Percentiles rank a stretch among this genome's conserved stretches.
Evolutionary conservation across 2,329 filamentous ascomycete genomes (phyloP).

Genomic region (Pyrenochaeta sp.): DNA sequence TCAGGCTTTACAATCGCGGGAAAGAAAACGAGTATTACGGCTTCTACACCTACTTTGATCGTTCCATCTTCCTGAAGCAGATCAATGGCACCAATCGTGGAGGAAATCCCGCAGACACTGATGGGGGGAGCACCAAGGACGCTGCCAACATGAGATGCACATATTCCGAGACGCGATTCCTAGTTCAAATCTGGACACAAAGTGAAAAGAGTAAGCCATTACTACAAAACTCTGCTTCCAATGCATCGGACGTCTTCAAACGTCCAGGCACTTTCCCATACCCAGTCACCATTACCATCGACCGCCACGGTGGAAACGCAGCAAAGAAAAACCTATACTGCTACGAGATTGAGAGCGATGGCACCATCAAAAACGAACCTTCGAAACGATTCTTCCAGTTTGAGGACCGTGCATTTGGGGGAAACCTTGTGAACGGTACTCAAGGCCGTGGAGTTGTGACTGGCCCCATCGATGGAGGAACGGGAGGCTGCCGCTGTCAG

Average conservation of each 20-base stretch:
- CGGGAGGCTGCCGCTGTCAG: slow-evolving; percentile 66
- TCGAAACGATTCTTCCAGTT: slow-evolving; percentile 57
- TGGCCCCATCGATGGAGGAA: slow-evolving; percentile 66
- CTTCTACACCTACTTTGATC: slow-evolving; percentile 92
- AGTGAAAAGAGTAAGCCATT: slow-evolving; percentile 51
- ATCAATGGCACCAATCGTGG: slow-evolving; percentile 57
- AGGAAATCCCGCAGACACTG: slow-evolving; percentile 54
- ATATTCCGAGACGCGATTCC: slow-evolving; percentile 68
- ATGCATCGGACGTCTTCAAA: slow-evolving; percentile 54
- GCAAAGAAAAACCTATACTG: slow-evolving; percentile 67
- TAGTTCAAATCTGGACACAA: slow-evolving; percentile 69
- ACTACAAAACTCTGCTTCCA: slow-evolving; percentile 39
- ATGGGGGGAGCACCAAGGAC: slow-evolving; percentile 59
- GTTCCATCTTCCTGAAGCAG: slow-evolving; percentile 81
- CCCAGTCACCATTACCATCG: slow-evolving; percentile 66
- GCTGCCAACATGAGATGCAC: slow-evolving; percentile 63
- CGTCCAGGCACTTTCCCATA: slow-evolving; percentile 68
- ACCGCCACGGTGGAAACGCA: slow-evolving; percentile 66
- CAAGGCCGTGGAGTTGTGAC: slow-evolving; percentile 51
- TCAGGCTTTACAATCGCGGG: slow-evolving; percentile 86
- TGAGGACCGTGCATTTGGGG: slow-evolving; percentile 63
- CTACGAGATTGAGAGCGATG: slow-evolving; percentile 62
- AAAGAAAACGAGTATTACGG: slow-evolving; percentile 85
- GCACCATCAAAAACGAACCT: slow-evolving; percentile 50
- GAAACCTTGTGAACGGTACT: slow-evolving; percentile 61